phyloP scores from a whole-genome alignment of 148 eudicot genomes.

The Linanthus parryae region DNA sequence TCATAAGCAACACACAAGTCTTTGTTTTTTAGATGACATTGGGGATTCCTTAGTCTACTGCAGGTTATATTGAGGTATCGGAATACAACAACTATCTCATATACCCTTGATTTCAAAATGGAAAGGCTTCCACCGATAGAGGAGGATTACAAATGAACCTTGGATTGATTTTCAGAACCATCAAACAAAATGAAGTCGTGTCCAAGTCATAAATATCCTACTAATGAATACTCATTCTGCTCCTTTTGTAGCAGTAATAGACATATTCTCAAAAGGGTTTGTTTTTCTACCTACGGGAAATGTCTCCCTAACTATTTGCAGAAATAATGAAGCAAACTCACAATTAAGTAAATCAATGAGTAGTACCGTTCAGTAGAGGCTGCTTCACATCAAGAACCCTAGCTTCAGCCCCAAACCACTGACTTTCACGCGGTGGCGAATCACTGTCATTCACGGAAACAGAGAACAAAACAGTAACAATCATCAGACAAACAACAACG shows the following conservation, averaged over 20 bases:
- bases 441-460: conserved; percentile 24
- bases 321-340: neutral
- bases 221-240: neutral
- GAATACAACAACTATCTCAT: too few relatives aligned
- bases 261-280: neutral
- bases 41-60: too few relatives aligned
- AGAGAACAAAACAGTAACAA: conserved; percentile 32
- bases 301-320: too few relatives aligned
- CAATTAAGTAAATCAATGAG: neutral
- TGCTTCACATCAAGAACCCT: conserved; percentile 24
- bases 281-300: too few relatives aligned
- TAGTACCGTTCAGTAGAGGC: conserved; percentile 15
- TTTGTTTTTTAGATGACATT: too few relatives aligned
- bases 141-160: too few relatives aligned
- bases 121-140: too few relatives aligned
- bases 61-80: too few relatives aligned
- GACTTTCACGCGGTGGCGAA: conserved; percentile 6
- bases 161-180: too few relatives aligned
- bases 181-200: neutral
- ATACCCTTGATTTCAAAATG: too few relatives aligned
- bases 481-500: conserved; percentile 33
- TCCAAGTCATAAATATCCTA: neutral
- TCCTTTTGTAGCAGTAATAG: neutral
- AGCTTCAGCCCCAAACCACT: conserved; percentile 31
- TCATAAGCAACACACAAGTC: too few relatives aligned